Evolutionary conservation across 805 yeast species (phyloP), one percentile per base, ranked within the genome.

Genomic region (Ogataea nitratoaversa): DNA sequence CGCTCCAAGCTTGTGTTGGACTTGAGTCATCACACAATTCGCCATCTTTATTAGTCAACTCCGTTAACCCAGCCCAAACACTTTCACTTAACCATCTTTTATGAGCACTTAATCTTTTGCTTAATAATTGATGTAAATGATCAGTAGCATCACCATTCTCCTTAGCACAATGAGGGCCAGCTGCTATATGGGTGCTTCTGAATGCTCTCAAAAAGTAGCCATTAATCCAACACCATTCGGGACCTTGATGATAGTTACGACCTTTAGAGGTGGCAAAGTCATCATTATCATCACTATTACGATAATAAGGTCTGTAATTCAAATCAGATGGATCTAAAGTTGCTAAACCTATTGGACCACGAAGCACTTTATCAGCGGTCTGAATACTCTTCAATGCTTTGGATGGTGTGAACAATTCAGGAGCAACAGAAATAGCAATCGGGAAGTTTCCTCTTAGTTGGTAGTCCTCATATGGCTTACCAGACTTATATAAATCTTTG

Each of bases 1-100:
- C 67, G 57, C 96, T 86, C 99, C 99, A 91, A 0, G 98, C 97
- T 60, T 91, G 99, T 0, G 97, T 82, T 3, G 97, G 96, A 48
- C 95, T 84, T 2, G 96, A 86, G 60, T 93, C 98, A 14, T 59
- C 55, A 59, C 99, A 91, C 8, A 79, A 52, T 23, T 68, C 81
- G 2, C 98, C 98, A 53, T 84, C 81, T 62, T 85, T 87, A 56
- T 91, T 88, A 2, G 98, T 88, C 54, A 91, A 70, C 60, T 91
- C 99, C 0, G 98, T 79, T 48, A 91, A 66, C 0, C 99, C 99
- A 0, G 95, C 88, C 98, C 98, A 91, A 16, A 77, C 79, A 47
- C 90, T 84, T n/a, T 73, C 72, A 28, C 63, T 60, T 16, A 93
- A 72, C 91, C 93, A 84, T 38, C 65, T 59, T 40, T 78, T 74